These are phyloP conservation scores for Melampsora larici-populina DNA, from an alignment of 1,284 basidiomycete genomes.

Conservation along the genomic window DNA sequence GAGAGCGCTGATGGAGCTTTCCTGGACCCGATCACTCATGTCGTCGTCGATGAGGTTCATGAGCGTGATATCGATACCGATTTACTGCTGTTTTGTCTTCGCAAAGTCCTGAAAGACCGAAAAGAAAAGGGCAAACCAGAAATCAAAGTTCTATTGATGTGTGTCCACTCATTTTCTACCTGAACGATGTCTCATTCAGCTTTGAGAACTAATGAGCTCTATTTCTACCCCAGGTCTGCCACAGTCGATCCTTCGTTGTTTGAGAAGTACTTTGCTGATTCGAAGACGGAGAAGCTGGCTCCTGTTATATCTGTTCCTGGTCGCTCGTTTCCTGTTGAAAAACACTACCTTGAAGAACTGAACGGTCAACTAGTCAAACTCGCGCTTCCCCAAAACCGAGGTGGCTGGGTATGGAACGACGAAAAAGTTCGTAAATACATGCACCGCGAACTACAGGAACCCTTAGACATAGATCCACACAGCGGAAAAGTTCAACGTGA, in stretches of 20 bases:
- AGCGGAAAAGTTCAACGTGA: slow-evolving; percentile 47
- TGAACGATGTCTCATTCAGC: not conserved
- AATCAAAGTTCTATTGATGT: slow-evolving; percentile 85
- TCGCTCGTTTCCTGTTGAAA: slow-evolving; percentile 80
- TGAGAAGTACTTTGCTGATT: slow-evolving; percentile 76
- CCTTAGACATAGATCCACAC: slow-evolving; percentile 46
- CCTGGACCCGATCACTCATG: slow-evolving; percentile 81
- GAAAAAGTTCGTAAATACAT: slow-evolving; percentile 76
- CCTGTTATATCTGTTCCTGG: slow-evolving; percentile 83
- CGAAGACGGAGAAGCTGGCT: slow-evolving; percentile 62
- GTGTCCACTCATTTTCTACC: slow-evolving; percentile 7
- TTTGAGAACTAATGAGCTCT: not conserved
- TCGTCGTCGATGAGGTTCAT: slow-evolving; percentile 93
- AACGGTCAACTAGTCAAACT: slow-evolving; percentile 59
- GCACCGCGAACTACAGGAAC: slow-evolving; percentile 64
- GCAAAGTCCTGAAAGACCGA: slow-evolving; percentile 75
- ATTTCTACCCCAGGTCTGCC: slow-evolving; percentile 62
- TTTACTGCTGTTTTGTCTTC: slow-evolving; percentile 82
- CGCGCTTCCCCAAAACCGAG: slow-evolving; percentile 51
- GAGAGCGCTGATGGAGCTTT: slow-evolving; percentile 55
- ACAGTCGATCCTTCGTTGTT: slow-evolving; percentile 89
- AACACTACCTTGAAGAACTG: slow-evolving; percentile 78
- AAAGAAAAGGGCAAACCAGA: slow-evolving; percentile 66
- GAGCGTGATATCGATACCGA: slow-evolving; percentile 95
- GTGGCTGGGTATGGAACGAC: slow-evolving; percentile 70